These are phyloP conservation scores for Suillus plorans DNA, from an alignment of 768 basidiomycete genomes.

Conservation along the genomic window DNA sequence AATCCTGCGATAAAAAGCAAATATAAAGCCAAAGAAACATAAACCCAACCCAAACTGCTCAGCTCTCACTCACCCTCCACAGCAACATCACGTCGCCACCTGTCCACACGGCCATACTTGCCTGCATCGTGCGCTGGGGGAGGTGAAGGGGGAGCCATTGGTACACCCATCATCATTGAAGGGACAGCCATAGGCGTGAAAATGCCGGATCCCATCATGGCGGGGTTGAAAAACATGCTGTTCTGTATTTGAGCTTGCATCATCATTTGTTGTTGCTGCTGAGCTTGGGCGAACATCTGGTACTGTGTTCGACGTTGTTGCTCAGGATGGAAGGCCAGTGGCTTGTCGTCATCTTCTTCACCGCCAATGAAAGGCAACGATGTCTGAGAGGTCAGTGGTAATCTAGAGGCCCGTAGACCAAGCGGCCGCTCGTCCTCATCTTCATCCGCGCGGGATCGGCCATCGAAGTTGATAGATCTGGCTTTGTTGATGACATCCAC, in stretches of 20 bases:
- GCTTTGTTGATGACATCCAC: slow-evolving; percentile 54
- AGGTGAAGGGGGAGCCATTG: slow-evolving; percentile 52
- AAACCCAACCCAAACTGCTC: slow-evolving; percentile 8
- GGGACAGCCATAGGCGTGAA: slow-evolving; percentile 57
- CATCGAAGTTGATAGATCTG: slow-evolving; percentile 44
- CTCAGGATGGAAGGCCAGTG: slow-evolving; percentile 73
- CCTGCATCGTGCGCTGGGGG: slow-evolving; percentile 62
- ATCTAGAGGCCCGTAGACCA: slow-evolving; percentile 61
- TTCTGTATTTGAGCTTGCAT: slow-evolving; percentile 77
- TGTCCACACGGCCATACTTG: slow-evolving; percentile 73
- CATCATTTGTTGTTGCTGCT: slow-evolving; percentile 51
- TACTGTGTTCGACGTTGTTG: slow-evolving; percentile 72
- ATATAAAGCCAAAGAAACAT: slow-evolving; percentile 14
- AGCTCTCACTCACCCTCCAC: slow-evolving; percentile 62
- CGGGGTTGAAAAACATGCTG: slow-evolving; percentile 70
- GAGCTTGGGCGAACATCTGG: slow-evolving; percentile 40
- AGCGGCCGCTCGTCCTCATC: slow-evolving; percentile 75
- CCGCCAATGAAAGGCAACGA: slow-evolving; percentile 30
- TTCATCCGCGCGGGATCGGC: slow-evolving; percentile 38
- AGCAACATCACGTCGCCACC: slow-evolving; percentile 78
- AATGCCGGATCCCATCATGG: slow-evolving; percentile 71
- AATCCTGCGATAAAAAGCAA: slow-evolving; percentile 12
- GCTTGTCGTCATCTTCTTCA: slow-evolving; percentile 67
- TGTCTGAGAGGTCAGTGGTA: slow-evolving; percentile 21
- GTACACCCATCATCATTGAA: slow-evolving; percentile 43